Conservation (phyloP, 1,284 basidiomycete genomes). For the Vanrija humicola region DNA sequence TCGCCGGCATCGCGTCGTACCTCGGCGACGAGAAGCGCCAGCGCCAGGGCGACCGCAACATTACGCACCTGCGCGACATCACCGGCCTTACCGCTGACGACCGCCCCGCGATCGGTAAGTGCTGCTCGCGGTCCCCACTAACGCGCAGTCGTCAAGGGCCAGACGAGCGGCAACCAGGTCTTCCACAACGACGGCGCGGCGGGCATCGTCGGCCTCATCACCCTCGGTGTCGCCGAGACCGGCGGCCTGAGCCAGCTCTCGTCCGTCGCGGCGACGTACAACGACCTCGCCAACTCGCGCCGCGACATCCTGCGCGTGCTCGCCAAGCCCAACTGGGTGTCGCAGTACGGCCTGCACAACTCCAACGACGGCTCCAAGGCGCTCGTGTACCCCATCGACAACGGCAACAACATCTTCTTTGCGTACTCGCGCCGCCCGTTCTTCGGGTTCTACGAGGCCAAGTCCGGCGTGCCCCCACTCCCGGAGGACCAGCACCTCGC, state of each 20-base stretch:
- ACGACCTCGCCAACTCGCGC: slow-evolving; percentile 17
- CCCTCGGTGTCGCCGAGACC: slow-evolving; percentile 23
- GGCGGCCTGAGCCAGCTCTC: slow-evolving; percentile 26
- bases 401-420: slow-evolving; percentile 15
- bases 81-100: slow-evolving; percentile 25
- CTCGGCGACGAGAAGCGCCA: slow-evolving; percentile 12
- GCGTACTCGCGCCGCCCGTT: slow-evolving; percentile 26
- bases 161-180: slow-evolving; percentile 30
- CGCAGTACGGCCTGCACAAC: no score
- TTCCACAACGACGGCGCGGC: slow-evolving; percentile 26
- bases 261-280: slow-evolving; percentile 26
- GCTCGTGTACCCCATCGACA: slow-evolving; percentile 12
- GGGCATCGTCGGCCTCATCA: slow-evolving; percentile 14
- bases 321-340: slow-evolving; percentile 20
- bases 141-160: slow-evolving; percentile 9
- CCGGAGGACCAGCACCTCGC: slow-evolving; percentile 25
- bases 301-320: slow-evolving; percentile 26
- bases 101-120: slow-evolving; percentile 20
- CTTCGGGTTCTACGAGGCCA: slow-evolving; percentile 29
- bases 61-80: slow-evolving; percentile 27
- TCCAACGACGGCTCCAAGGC: background rate
- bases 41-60: slow-evolving; percentile 15
- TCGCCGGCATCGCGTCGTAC: slow-evolving; percentile 25
- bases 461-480: slow-evolving; percentile 19
- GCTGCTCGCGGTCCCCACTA: background rate